These are phyloP conservation scores for Piromyces sp. DNA, from an alignment of 192 early-diverging fungal species.

Conservation along the genomic window DNA sequence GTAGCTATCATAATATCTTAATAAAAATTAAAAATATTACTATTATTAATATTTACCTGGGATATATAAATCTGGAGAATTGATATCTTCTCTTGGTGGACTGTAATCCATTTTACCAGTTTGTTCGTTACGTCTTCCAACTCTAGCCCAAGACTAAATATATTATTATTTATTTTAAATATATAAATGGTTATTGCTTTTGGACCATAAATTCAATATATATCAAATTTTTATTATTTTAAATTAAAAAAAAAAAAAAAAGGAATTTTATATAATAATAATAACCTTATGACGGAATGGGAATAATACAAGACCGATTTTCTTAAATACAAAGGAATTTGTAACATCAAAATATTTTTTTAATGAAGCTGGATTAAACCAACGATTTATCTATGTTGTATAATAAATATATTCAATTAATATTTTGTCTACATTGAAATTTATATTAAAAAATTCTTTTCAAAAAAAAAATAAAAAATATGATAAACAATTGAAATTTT, in stretches of 20 bases:
- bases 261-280: not conserved
- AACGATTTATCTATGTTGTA: conserved; percentile 61
- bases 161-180: not conserved
- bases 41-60: conserved; percentile 30
- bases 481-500: not conserved
- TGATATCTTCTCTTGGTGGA: conserved; percentile 77
- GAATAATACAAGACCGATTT: conserved; percentile 67
- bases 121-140: conserved; percentile 52
- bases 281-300: conserved; percentile 72
- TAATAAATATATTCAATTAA: too few species aligned
- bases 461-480: too few species aligned
- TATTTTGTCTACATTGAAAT: too few species aligned
- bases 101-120: conserved; percentile 58
- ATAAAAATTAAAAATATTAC: too few species aligned
- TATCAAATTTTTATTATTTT: too few species aligned
- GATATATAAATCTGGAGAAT: conserved; percentile 93
- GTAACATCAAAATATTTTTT: conserved; percentile 91
- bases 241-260: not conserved
- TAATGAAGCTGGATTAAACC: conserved; percentile 67
- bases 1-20: too few species aligned
- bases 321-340: conserved; percentile 82
- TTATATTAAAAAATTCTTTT: too few species aligned
- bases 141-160: conserved; percentile 53
- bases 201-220: too few species aligned
- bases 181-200: too few species aligned